Conservation (phyloP, 1,284 basidiomycete species). For the Dichomitus squalens region DNA sequence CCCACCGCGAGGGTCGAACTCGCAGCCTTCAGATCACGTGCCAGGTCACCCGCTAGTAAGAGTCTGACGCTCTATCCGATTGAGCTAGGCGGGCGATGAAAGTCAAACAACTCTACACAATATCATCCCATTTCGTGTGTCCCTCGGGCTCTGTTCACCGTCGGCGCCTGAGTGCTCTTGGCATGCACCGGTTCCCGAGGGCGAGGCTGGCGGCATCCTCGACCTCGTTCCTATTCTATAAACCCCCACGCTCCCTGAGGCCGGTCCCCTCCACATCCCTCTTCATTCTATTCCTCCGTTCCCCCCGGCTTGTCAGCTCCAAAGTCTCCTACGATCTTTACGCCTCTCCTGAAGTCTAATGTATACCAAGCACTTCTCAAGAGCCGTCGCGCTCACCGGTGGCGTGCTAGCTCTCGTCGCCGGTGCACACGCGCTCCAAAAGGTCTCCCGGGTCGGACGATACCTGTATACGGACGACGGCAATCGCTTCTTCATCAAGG, state of each 20-base stretch:
- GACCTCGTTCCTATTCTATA: slow-evolving; percentile 1
- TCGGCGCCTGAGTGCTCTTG: no score
- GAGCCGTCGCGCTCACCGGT: slow-evolving; percentile 26
- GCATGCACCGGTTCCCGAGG: no score
- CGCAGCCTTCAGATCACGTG: slow-evolving; percentile 77
- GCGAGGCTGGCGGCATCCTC: background rate
- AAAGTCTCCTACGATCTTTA: slow-evolving; percentile 11
- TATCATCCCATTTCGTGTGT: no score
- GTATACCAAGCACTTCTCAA: slow-evolving; percentile 22
- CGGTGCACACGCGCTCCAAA: slow-evolving; percentile 55
- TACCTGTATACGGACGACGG: slow-evolving; percentile 81
- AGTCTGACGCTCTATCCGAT: slow-evolving; percentile 89
- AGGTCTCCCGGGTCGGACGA: slow-evolving; percentile 66
- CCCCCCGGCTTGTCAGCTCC: slow-evolving; percentile 3
- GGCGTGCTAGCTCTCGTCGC: slow-evolving; percentile 35
- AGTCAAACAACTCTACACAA: no score
- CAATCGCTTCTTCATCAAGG: slow-evolving; percentile 87
- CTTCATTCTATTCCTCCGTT: background rate
- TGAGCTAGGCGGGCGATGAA: slow-evolving; percentile 73
- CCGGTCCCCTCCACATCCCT: slow-evolving; percentile 3
- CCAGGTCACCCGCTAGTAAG: slow-evolving; percentile 8
- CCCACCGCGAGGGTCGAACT: slow-evolving; percentile 92
- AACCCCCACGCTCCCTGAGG: slow-evolving; percentile 1
- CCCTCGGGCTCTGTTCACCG: no score
- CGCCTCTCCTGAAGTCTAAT: slow-evolving; percentile 25